Conservation (phyloP, 2,329 filamentous ascomycete genomes). For the Aspergillus quadrilineatus region DNA sequence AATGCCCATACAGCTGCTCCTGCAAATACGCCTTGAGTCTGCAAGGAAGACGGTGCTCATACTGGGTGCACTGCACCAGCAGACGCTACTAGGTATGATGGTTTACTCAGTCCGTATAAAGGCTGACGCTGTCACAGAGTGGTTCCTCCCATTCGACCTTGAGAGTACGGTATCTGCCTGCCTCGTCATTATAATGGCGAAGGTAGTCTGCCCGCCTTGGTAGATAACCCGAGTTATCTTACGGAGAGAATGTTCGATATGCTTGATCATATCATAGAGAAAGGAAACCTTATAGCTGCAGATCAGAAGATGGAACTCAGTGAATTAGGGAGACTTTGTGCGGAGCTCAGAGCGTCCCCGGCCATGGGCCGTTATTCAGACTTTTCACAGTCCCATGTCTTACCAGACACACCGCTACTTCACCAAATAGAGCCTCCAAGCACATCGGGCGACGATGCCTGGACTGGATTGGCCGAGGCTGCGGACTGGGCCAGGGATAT, state of each 20-base stretch:
- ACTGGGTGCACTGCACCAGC: slow-evolving; percentile 1
- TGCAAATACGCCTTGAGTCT: slow-evolving; percentile 8
- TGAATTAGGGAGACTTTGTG: background rate
- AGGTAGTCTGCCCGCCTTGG: background rate
- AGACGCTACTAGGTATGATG: background rate
- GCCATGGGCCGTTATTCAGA: background rate
- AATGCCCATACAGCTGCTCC: slow-evolving; percentile 3
- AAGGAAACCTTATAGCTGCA: slow-evolving; percentile 4
- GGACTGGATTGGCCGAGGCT: background rate
- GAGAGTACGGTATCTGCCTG: slow-evolving; percentile 7
- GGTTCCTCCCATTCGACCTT: slow-evolving; percentile 9
- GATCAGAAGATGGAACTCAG: background rate
- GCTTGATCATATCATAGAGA: background rate
- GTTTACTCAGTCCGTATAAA: background rate
- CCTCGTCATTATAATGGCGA: slow-evolving; percentile 5
- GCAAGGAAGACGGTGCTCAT: slow-evolving; percentile 5
- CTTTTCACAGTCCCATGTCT: background rate
- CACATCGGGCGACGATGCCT: background rate
- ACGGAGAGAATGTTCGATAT: background rate
- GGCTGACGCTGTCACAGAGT: background rate
- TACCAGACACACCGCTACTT: background rate
- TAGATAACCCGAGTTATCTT: background rate
- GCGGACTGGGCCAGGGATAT: slow-evolving; percentile 1
- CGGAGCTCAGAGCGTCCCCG: background rate
- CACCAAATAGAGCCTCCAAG: background rate